Base-by-base conservation (phyloP, 345 rosid species). In the Tarenaya hassleriana region DNA sequence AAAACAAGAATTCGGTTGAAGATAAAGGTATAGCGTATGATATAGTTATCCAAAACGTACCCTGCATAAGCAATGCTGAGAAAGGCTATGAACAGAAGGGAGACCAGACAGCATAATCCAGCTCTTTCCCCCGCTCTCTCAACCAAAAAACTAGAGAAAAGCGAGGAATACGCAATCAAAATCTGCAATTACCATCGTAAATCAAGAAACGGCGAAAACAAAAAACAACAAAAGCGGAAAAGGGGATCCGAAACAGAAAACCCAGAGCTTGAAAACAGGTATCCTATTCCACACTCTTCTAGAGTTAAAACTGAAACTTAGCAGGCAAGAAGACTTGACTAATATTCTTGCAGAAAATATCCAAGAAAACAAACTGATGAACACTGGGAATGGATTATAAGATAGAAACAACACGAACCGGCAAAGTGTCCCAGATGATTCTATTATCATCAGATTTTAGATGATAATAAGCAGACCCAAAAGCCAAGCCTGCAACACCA, bases 391-490 rank as follows among this genome's bases (percentile, higher is more conserved):
- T 63, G 27, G 20, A 20, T 38, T 5, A 39, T 8, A 13, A 40
- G 10, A 3, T 13, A 6, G 29, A 6, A 27, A 74, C 29, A 51
- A 68, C 18, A 67, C 95, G 70, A 54, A 85, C 95, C 81, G 95
- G 97, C 67, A 89, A 70, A 58, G 74, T 75, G 73, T 83, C 95
- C 79, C 80, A 83, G 68, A 79, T 31, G 51, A 76, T 61, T 73
- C 95, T 76, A 50, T 48, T 67, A 33, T 81, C 83, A 42, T 79
- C 82, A 55, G 97, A 92, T 73, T 80, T 89, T 44, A 83, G 83
- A 73, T 85, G 97, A 63, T 89, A 89, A 69, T 79, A 83, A 63
- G 88, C 89, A 56, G 94, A 83, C 29, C 94, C 94, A 66, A 83
- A 89, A 11, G 95, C 92, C 64, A 81, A 73, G 47, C 77, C 75